Conservation (phyloP, 108 stramenopile species). For the Cyclostephanos tholiformis region DNA sequence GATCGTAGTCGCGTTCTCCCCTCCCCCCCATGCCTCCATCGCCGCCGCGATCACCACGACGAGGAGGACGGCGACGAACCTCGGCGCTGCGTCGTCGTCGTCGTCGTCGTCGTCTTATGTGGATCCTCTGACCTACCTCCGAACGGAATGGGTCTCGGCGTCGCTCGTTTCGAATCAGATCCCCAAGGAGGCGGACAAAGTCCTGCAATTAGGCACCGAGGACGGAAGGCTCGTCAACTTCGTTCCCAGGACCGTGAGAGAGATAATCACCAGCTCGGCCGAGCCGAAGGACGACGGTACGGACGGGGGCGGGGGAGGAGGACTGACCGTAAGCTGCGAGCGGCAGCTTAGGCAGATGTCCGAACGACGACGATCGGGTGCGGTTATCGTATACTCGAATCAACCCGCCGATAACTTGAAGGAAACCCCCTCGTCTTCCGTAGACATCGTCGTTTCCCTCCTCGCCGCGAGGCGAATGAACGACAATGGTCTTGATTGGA, state of each 20-base stretch:
- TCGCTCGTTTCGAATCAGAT: constrained; percentile 87
- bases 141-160: constrained; percentile 87
- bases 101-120: too few relatives aligned
- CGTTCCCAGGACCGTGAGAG: constrained; percentile 77
- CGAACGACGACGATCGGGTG: constrained; percentile 59
- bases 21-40: too few relatives aligned
- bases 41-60: too few relatives aligned
- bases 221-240: constrained; percentile 84
- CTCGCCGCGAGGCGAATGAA: constrained; percentile 67
- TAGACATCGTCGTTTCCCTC: constrained; percentile 81
- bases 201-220: constrained; percentile 71
- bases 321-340: constrained; percentile 49
- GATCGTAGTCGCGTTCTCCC: too few relatives aligned
- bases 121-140: constrained; percentile 82
- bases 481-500: constrained; percentile 84
- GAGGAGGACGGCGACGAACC: too few relatives aligned
- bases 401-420: constrained; percentile 72
- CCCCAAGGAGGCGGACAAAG: constrained; percentile 66
- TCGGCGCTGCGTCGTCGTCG: too few relatives aligned
- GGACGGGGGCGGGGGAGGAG: constrained; percentile 61
- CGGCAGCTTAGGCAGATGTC: constrained; percentile 75
- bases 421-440: constrained; percentile 64
- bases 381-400: constrained; percentile 51
- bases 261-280: constrained; percentile 70
- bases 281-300: constrained; percentile 30